Base-by-base conservation (phyloP, 192 early-diverging fungal genomes). In the Coemansia sp. region DNA sequence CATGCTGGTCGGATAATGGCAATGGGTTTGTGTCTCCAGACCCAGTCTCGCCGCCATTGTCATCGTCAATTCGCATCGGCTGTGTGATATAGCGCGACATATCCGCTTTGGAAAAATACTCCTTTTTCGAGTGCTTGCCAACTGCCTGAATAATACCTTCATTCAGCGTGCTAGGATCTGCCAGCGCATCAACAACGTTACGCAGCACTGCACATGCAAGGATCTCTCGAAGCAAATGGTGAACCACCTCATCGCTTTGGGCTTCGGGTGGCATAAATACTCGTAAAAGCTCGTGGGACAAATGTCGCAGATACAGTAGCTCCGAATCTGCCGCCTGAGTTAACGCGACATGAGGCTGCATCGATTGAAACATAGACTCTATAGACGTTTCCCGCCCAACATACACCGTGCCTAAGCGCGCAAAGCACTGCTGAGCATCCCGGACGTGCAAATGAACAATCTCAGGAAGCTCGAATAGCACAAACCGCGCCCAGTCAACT, bases 271-370 rank as follows among this genome's bases (percentile, higher is more conserved):
- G 69, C 72, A 81, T 71, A 62, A 81, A 69, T 51, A 81, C 72
- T 3, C 49, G 45, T 6, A 81, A 63, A 26, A 81, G 58, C 47
- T 75, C 73, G 6, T 64, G 59, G 27, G 78, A 64, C 49, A 81
- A 45, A 11, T 65, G 68, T n/a, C 78, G 51, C 62, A 81, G 62
- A 49, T 81, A 81, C 10, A 70, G 64, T 9, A 81, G 61, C 55
- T 81, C 78, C 45, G 78, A 81, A 51, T 81, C 72, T 3, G 78
- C 78, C 2, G 78, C 78, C 61, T 57, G 59, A 8, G 59, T 54
- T 56, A 81, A 52, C 19, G 78, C 78, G 56, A 75, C 73, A 45
- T 81, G 78, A 50, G 78, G 78, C 62, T 81, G 78, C 72, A 74
- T 75, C 37, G 69, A 75, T 67, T 81, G 78, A 31, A 81, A 75